Conservation (phyloP, 345 rosid species). For the Carallia pectinifolia region DNA sequence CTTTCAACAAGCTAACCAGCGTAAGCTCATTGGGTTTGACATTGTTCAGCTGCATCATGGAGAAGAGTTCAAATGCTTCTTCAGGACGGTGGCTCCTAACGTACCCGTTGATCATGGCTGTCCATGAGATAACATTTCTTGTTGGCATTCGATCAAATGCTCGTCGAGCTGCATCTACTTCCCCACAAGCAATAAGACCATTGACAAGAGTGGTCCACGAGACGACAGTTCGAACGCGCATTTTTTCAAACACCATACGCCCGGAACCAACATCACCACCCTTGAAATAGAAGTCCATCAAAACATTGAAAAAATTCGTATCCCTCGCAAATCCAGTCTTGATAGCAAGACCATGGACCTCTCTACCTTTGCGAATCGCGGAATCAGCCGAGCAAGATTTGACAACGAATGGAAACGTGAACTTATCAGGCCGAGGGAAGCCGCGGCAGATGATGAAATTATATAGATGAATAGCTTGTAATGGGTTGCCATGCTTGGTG, state of each 20-base stretch:
- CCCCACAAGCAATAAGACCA: slow-evolving; percentile 53
- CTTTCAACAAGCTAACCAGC: slow-evolving; percentile 54
- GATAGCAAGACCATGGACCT: slow-evolving; percentile 59
- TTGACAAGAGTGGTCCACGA: slow-evolving; percentile 70
- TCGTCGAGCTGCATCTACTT: slow-evolving; percentile 45
- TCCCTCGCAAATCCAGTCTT: slow-evolving; percentile 53
- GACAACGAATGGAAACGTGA: slow-evolving; percentile 68
- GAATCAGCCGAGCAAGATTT: slow-evolving; percentile 52
- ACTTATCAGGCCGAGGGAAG: slow-evolving; percentile 51
- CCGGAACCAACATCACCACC: slow-evolving; percentile 44
- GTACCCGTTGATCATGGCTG: slow-evolving; percentile 63
- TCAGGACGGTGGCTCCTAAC: slow-evolving; percentile 44
- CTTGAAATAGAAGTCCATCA: slow-evolving; percentile 67
- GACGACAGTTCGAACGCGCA: slow-evolving; percentile 50
- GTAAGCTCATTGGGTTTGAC: slow-evolving; percentile 68
- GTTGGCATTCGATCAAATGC: slow-evolving; percentile 54
- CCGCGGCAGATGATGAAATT: slow-evolving; percentile 53
- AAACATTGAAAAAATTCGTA: slow-evolving; percentile 49
- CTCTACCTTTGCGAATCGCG: slow-evolving; percentile 37
- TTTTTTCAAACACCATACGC: slow-evolving; percentile 49
- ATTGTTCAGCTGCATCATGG: slow-evolving; percentile 51
- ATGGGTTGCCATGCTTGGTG: slow-evolving; percentile 34
- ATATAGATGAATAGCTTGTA: slow-evolving; percentile 53
- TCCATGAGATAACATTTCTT: slow-evolving; percentile 70
- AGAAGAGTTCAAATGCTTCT: slow-evolving; percentile 58